Conservation (phyloP, 176 grass and related monocot genomes). For the Oryza longistaminata region DNA sequence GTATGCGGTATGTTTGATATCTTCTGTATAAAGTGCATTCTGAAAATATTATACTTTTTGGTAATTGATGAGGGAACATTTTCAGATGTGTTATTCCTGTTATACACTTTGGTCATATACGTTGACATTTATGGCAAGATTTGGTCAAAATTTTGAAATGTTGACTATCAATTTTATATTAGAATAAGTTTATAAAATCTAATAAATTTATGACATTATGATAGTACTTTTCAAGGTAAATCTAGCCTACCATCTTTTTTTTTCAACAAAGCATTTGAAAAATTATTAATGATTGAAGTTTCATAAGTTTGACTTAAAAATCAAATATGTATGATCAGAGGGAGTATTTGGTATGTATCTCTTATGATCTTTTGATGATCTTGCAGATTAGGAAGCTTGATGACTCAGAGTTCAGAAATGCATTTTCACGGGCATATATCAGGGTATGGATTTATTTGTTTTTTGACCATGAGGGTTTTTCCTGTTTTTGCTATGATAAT, state of each 20-base stretch:
- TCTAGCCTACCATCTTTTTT: too few species aligned
- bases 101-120: background rate
- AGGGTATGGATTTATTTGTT: conserved; percentile 46
- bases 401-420: conserved; percentile 82
- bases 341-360: background rate
- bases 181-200: too few species aligned
- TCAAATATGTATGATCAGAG: too few species aligned
- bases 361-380: background rate
- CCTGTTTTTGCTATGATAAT: background rate
- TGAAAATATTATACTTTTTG: background rate
- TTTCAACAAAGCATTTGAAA: too few species aligned
- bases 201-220: too few species aligned
- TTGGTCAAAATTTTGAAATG: too few species aligned
- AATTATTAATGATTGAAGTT: too few species aligned
- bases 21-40: background rate
- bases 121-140: too few species aligned
- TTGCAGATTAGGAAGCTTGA: conserved; percentile 83
- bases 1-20: conserved; percentile 65
- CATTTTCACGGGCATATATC: conserved; percentile 91
- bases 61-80: conserved; percentile 1
- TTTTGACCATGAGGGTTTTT: background rate
- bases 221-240: too few species aligned
- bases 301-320: too few species aligned
- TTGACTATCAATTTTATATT: too few species aligned
- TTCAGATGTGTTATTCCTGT: background rate